Base-by-base conservation (phyloP, 208 protist genomes). In the Novymonas esmeraldas region DNA sequence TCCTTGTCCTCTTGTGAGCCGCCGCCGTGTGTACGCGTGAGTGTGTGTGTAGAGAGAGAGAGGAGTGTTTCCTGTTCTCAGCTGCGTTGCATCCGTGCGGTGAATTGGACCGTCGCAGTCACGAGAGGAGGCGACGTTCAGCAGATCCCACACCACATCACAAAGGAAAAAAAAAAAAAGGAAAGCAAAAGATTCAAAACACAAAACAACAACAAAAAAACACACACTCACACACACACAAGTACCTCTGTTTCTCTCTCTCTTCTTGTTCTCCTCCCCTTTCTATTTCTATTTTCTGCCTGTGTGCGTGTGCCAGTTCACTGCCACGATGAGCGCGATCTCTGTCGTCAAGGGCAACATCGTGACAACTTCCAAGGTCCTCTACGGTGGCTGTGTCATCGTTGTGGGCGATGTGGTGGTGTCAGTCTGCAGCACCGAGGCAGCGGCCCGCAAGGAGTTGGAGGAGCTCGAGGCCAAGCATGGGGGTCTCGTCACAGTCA, bases 301-400 rank as follows among this genome's bases (percentile, higher is more conserved):
- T 11, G n/a, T n/a, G n/a, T n/a, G n/a, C n/a, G n/a, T n/a, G n/a
- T n/a, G n/a, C n/a, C n/a, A n/a, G n/a, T n/a, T n/a, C n/a, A n/a
- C n/a, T n/a, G 36, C 2, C 29, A 70, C 0, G 20, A 77, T 70
- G 56, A 29, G 52, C 5, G 31, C 44, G 0, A 58, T 87, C 38
- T 81, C 81, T 13, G 52, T 90, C 6, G 78, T 90, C 48, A 76
- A 77, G 38, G 84, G 84, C 7, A 87, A 90, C 63, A 74, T 90
- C 13, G 84, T 90, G 33, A 91, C 85, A 31, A 67, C 77, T 7
- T 10, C 39, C 16, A 73, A 81, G 41, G 82, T 91, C 18, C 80
- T 88, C 18, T 88, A 86, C 55, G 85, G 79, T 39, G 85, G 85
- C 3, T 76, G 73, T 33, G 68, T 91, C 9, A 45, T 87, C 11